Evolutionary conservation across 1,284 basidiomycete genomes (phyloP).

Genomic region (Malassezia equina): DNA sequence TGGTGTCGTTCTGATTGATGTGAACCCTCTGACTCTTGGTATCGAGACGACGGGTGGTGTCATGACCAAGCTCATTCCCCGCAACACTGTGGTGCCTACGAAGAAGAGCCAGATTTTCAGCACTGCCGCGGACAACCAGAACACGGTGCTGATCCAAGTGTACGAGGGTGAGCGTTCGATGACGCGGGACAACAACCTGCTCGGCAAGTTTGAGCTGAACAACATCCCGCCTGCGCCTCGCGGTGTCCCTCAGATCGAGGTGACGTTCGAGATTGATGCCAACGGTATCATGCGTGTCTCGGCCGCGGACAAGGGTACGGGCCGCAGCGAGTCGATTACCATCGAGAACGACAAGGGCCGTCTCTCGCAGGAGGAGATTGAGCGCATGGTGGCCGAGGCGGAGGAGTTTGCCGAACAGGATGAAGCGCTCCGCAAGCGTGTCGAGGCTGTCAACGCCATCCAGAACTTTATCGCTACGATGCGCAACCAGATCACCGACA

Average conservation of each 20-base stretch:
- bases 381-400: constrained; percentile 46
- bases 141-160: constrained; percentile 59
- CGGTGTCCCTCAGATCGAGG: constrained; percentile 57
- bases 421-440: constrained; percentile 42
- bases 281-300: constrained; percentile 48
- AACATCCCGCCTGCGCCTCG: constrained; percentile 87
- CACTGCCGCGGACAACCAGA: constrained; percentile 51
- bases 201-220: constrained; percentile 90
- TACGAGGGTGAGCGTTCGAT: constrained; percentile 88
- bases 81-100: constrained; percentile 95
- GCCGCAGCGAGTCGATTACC: constrained; percentile 44
- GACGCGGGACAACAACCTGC: constrained; percentile 94
- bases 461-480: constrained; percentile 47
- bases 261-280: constrained; percentile 48
- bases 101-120: constrained; percentile 98
- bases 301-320: constrained; percentile 47
- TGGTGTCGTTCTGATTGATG: constrained; percentile 87
- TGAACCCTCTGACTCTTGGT: constrained; percentile 85
- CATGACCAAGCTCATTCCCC: constrained; percentile 89
- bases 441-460: constrained; percentile 44
- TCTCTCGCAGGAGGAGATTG: constrained; percentile 42
- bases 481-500: constrained; percentile 42
- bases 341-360: constrained; percentile 48
- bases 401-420: constrained; percentile 48
- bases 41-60: constrained; percentile 98